A percentile compares a stretch with the other conserved stretches of the same genome.
These are phyloP conservation scores for Fraxinus xanthoxyloides DNA, from an alignment of 305 asterid species.

Conservation along the genomic window DNA sequence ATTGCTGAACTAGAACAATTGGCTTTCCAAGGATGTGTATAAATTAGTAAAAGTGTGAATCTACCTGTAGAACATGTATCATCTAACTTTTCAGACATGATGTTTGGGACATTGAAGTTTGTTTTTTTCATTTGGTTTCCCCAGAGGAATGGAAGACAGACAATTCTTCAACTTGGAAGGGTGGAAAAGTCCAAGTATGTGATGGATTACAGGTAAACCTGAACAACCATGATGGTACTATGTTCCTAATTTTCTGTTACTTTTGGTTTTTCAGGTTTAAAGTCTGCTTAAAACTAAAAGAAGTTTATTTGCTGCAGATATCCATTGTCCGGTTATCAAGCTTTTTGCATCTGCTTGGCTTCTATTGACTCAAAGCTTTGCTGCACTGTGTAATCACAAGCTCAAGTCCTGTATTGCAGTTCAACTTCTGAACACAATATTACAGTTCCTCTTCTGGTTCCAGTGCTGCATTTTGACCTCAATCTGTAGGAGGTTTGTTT, in stretches of 20 bases:
- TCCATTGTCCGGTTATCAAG: conserved; percentile 92
- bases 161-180: conserved; percentile 86
- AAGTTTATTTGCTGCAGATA: conserved; percentile 51
- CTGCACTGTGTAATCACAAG: conserved; percentile 54
- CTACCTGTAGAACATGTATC: background rate
- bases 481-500: background rate
- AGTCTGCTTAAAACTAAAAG: background rate
- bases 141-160: conserved; percentile 80
- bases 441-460: background rate
- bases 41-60: background rate
- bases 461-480: background rate
- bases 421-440: conserved; percentile 32
- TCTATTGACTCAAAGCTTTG: conserved; percentile 89
- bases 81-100: background rate
- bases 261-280: background rate
- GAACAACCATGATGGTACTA: background rate
- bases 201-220: conserved; percentile 83
- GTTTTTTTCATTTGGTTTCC: background rate
- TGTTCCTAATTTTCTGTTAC: background rate
- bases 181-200: conserved; percentile 78
- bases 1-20: background rate
- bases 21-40: background rate
- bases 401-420: conserved; percentile 13
- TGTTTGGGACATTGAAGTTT: background rate
- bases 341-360: conserved; percentile 85